These are phyloP conservation scores for Monascus ruber DNA, from an alignment of 2,329 filamentous ascomycete species.

Conservation along the genomic window DNA sequence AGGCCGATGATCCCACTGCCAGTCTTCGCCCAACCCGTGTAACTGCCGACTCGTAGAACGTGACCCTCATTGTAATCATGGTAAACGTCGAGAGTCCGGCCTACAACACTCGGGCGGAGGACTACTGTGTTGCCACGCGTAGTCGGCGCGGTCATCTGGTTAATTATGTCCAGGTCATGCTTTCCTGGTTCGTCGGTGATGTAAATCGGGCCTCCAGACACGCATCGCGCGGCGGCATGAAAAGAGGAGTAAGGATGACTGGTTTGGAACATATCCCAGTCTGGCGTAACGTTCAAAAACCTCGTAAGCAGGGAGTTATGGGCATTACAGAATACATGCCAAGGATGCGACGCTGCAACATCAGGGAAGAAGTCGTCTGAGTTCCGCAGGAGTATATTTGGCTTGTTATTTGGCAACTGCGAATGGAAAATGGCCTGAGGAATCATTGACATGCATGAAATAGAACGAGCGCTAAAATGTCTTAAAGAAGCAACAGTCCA, in stretches of 20 bases:
- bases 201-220: conserved; percentile 86
- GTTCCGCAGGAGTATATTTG: conserved; percentile 66
- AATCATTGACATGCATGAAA: conserved; percentile 90
- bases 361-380: conserved; percentile 86
- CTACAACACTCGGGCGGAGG: conserved; percentile 64
- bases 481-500: conserved; percentile 70
- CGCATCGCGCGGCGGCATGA: conserved; percentile 79
- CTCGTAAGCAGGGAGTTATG: conserved; percentile 76
- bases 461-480: conserved; percentile 65
- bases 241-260: conserved; percentile 61
- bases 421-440: conserved; percentile 79
- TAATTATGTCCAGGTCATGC: conserved; percentile 64
- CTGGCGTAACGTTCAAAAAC: conserved; percentile 75
- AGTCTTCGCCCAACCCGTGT: conserved; percentile 55
- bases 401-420: conserved; percentile 65
- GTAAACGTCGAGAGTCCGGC: conserved; percentile 63
- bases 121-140: conserved; percentile 64
- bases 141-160: conserved; percentile 69
- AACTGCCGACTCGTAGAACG: conserved; percentile 68
- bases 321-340: conserved; percentile 92
- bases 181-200: conserved; percentile 83
- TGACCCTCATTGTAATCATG: conserved; percentile 60
- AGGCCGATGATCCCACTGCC: conserved; percentile 70
- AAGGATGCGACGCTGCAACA: conserved; percentile 68
- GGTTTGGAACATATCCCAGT: conserved; percentile 69